Percentiles rank a stretch among this genome's conserved stretches.
These are phyloP conservation scores for Pleurotus platypus DNA, from an alignment of 768 basidiomycete species.

Conservation along the genomic window DNA sequence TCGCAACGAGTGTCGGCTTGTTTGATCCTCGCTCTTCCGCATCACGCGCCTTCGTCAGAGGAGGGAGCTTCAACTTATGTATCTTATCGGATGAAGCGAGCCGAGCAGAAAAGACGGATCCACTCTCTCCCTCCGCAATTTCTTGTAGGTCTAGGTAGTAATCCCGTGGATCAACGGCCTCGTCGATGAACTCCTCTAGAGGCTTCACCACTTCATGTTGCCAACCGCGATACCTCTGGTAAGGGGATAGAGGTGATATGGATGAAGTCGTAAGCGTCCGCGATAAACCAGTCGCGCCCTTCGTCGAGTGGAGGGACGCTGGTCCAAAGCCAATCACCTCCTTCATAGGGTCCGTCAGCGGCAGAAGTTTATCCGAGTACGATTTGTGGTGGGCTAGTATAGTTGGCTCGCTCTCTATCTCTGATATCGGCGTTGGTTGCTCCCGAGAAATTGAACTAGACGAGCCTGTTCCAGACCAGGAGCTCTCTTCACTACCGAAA, in stretches of 20 bases:
- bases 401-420: conserved; percentile 14
- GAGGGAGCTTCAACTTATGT: conserved; percentile 35
- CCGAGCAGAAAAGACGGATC: conserved; percentile 56
- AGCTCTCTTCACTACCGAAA: conserved; percentile 41
- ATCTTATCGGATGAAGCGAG: conserved; percentile 34
- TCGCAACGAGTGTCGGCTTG: conserved; percentile 54
- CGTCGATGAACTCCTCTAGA: conserved; percentile 61
- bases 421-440: conserved; percentile 36
- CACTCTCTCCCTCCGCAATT: conserved; percentile 82
- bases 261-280: conserved; percentile 8
- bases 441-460: conserved; percentile 37
- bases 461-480: conserved; percentile 32
- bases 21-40: conserved; percentile 28
- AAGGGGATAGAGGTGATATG: conserved; percentile 22
- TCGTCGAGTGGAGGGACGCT: conserved; percentile 11
- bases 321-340: neutral
- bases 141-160: conserved; percentile 69
- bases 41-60: conserved; percentile 34
- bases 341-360: conserved; percentile 15
- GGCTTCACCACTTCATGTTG: conserved; percentile 56
- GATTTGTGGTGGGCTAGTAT: neutral
- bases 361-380: conserved; percentile 16
- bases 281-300: conserved; percentile 13
- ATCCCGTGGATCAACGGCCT: conserved; percentile 54
- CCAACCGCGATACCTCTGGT: conserved; percentile 58